Percentiles rank a stretch among this genome's conserved stretches.
These are phyloP conservation scores for Agarophyton chilense DNA, from an alignment of 23 red algal species.

Conservation along the genomic window DNA sequence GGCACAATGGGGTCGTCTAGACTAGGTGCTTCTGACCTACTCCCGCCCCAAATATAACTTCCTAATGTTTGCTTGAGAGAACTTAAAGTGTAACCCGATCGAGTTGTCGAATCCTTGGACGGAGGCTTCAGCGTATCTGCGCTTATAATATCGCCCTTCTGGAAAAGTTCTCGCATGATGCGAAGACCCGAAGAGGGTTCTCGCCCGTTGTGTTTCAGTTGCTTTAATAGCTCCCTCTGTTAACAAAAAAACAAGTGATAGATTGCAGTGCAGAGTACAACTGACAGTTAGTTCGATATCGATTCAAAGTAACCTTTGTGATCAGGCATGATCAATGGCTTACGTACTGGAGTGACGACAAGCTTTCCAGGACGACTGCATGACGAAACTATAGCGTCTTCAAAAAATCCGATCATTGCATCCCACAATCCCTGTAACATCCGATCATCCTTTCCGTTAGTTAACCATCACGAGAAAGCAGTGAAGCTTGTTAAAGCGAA, in stretches of 20 bases:
- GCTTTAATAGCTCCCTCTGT: constrained; percentile 63
- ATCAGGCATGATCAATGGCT: not conserved
- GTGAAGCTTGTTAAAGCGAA: not conserved
- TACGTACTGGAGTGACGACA: constrained; percentile 68
- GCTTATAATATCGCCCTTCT: constrained; percentile 54
- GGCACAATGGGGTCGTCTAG: constrained; percentile 70
- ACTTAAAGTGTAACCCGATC: constrained; percentile 41
- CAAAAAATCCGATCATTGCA: constrained; percentile 61
- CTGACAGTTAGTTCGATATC: not conserved
- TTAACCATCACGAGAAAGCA: not conserved
- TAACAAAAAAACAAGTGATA: not conserved
- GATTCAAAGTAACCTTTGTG: not conserved
- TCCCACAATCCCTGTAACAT: constrained; percentile 49
- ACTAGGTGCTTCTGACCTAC: constrained; percentile 19
- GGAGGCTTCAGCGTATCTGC: constrained; percentile 62
- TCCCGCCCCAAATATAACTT: constrained; percentile 48
- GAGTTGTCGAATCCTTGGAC: not conserved
- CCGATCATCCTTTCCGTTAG: not conserved
- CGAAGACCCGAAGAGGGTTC: constrained; percentile 45
- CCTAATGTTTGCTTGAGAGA: constrained; percentile 25
- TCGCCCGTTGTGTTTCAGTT: constrained; percentile 57
- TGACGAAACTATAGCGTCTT: constrained; percentile 62
- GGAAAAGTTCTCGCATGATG: constrained; percentile 56
- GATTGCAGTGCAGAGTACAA: too few species aligned
- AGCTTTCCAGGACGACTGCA: constrained; percentile 67